Evolutionary conservation across 495 filamentous ascomycete species (phyloP), one percentile per base, ranked within the genome.

Genomic region (Penicillium taxi): DNA sequence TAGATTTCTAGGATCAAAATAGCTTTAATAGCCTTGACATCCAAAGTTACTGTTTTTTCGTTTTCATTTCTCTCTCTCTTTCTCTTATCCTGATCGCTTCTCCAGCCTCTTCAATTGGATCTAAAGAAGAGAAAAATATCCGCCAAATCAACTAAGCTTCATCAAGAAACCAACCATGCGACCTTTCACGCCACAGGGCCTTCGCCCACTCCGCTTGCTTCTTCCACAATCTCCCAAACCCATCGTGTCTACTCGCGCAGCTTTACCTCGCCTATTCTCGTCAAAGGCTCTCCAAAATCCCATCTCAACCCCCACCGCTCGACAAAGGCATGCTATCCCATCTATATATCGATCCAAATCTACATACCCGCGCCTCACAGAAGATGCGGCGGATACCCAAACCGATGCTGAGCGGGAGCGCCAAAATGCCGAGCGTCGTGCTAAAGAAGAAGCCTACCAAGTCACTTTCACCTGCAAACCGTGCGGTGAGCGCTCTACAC

Each of bases 401-500:
- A 43, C 40, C 18, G 55, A 63, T 21, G 58, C 59, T 9, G 50
- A 55, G 32, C 53, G 54, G 32, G 53, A 37, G 18, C 54, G 52
- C 41, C 51, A 49, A 23, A 65, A 58, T 44, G 33, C 43, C 19
- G 37, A 52, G 3, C 64, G 65, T 16, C 54, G 59, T 26, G 61
- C 57, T 24, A 58, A 72, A 24, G 72, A 81, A 40, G 84, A 86
- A 12, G 71, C 79, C 24, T 98, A 96, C 64, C 67, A 82, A 32
- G 67, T 96, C 17, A 80, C 75, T 8, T 95, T 99, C 56, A 99
- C 93, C 42, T 99, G 91, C 74, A 80, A 78, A 37, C 86, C 86
- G 15, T 99, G 91, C 67, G 58, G 56, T 7, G 52, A 70, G 4
- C 80, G 93, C 19, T 89, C 84, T 4, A 63, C 73, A 2, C 91